Conservation (phyloP, 345 rosid genomes). For the Fremontodendron californicum region DNA sequence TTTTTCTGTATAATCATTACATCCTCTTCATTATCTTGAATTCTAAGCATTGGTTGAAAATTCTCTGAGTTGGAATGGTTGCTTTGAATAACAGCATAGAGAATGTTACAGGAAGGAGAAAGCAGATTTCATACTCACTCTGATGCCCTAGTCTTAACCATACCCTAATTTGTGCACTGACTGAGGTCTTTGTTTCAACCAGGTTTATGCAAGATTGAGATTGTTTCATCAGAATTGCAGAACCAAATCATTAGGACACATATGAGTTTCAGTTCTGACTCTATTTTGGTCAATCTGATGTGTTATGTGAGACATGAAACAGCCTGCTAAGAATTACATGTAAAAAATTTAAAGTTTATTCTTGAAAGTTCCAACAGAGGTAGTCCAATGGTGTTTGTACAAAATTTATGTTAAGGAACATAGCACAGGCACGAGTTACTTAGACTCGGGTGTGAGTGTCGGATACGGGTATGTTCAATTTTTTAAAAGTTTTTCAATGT, state of each 20-base stretch:
- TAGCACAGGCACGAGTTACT: neutral
- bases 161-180: neutral
- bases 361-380: neutral
- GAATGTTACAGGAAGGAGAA: neutral
- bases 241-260: neutral
- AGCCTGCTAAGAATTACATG: neutral
- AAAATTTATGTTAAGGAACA: neutral
- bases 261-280: too few relatives aligned
- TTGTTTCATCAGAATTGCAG: neutral
- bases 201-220: neutral
- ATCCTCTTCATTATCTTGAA: neutral
- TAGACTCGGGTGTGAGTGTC: too few relatives aligned
- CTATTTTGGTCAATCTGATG: neutral
- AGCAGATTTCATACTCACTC: neutral
- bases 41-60: neutral
- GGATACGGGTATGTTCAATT: too few relatives aligned
- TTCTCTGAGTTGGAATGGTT: neutral
- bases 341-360: neutral
- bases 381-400: neutral
- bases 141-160: neutral
- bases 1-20: neutral
- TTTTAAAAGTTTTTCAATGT: too few relatives aligned
- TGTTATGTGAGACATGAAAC: neutral
- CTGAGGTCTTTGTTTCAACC: neutral
- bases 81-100: neutral